Evolutionary conservation across 2,329 filamentous ascomycete genomes (phyloP).

Genomic region (Penicillium sp.): DNA sequence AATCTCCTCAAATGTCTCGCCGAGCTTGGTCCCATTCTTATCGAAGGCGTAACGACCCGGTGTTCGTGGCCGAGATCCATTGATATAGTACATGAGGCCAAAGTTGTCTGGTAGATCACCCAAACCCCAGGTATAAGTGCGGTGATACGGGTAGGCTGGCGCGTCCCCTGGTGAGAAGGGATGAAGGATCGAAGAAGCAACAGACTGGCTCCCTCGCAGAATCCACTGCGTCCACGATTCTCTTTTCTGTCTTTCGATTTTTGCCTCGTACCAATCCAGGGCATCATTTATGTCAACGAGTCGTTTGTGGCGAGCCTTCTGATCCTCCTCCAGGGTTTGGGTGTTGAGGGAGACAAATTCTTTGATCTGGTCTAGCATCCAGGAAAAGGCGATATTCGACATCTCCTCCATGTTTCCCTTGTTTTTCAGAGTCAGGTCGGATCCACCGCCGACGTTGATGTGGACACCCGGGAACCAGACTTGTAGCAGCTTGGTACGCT

Average conservation of each 20-base stretch:
- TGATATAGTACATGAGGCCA: slow-evolving; percentile 14
- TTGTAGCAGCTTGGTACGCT: slow-evolving; percentile 45
- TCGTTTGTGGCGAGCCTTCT: slow-evolving; percentile 4
- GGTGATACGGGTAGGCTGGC: background rate
- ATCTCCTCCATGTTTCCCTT: slow-evolving; percentile 26
- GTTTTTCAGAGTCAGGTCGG: slow-evolving; percentile 26
- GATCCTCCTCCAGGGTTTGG: slow-evolving; percentile 6
- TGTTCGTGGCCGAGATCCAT: slow-evolving; percentile 14
- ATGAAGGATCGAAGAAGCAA: background rate
- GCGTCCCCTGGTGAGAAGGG: background rate
- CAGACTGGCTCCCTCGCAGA: background rate
- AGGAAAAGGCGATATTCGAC: slow-evolving; percentile 22
- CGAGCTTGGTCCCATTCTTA: slow-evolving; percentile 1
- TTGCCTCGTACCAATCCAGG: background rate
- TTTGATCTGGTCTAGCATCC: slow-evolving; percentile 27
- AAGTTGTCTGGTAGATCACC: slow-evolving; percentile 15
- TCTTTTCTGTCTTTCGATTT: background rate
- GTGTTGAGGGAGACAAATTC: slow-evolving; percentile 13
- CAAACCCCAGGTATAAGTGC: slow-evolving; percentile 17
- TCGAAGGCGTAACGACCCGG: slow-evolving; percentile 14
- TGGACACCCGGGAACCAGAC: slow-evolving; percentile 59
- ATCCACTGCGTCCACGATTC: slow-evolving; percentile 4
- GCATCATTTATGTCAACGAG: slow-evolving; percentile 4
- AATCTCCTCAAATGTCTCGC: slow-evolving; percentile 17
- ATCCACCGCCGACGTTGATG: slow-evolving; percentile 53